phyloP scores from a whole-genome alignment of 306 rosid species.

The Myrica gale region DNA sequence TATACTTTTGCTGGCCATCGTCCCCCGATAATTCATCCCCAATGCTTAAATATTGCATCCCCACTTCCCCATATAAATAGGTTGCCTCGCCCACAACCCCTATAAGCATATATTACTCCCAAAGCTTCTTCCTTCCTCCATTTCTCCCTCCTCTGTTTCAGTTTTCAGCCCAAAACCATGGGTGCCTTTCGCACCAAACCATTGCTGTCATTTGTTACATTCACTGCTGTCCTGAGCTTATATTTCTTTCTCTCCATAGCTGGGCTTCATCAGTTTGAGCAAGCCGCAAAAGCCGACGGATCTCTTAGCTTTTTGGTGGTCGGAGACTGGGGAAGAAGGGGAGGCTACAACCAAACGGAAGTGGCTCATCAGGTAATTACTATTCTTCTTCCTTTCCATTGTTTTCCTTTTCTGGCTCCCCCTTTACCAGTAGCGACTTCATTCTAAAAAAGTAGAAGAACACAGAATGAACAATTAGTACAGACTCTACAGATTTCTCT shows the following conservation, averaged over 20 bases:
- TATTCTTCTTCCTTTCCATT: neutral
- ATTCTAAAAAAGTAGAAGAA: too few relatives aligned
- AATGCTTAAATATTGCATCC: neutral
- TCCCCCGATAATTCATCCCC: neutral
- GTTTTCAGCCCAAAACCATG: slow-evolving; percentile 21
- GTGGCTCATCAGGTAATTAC: slow-evolving; percentile 58
- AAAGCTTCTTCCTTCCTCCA: neutral
- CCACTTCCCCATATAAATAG: neutral
- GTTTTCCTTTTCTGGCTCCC: neutral
- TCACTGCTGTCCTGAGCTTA: slow-evolving; percentile 5
- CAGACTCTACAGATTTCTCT: too few relatives aligned
- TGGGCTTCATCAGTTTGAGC: slow-evolving; percentile 37
- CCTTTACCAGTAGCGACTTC: neutral
- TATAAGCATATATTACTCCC: neutral
- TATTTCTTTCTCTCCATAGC: slow-evolving; percentile 19
- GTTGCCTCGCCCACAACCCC: neutral
- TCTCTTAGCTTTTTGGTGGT: slow-evolving; percentile 52
- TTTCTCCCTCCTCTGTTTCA: neutral
- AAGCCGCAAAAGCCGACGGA: slow-evolving; percentile 24
- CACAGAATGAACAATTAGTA: too few relatives aligned
- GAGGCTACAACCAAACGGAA: slow-evolving; percentile 54
- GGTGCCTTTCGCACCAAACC: slow-evolving; percentile 16
- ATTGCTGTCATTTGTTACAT: slow-evolving; percentile 2
- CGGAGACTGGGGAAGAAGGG: slow-evolving; percentile 83
- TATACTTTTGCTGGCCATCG: neutral